Evolutionary conservation across 2,329 filamentous ascomycete genomes (phyloP).

Genomic region (Tolypocladium pustulatum): DNA sequence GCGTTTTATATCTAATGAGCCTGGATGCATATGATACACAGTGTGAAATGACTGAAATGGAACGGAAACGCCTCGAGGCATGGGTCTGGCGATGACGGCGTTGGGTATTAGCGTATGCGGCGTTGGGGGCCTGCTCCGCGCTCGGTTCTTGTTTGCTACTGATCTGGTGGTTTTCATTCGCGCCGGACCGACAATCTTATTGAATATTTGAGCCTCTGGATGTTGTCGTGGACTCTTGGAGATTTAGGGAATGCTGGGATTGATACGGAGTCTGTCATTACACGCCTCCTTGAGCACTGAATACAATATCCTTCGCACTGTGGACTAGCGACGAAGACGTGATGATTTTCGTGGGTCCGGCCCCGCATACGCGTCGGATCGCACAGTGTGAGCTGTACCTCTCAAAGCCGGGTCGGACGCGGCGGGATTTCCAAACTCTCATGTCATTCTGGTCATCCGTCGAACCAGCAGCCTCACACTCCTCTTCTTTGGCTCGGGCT

Average conservation of each 20-base stretch:
- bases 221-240: not conserved
- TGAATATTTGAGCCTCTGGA: not conserved
- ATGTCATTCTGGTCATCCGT: not conserved
- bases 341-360: not conserved
- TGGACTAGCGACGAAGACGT: not conserved
- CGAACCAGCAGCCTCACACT: not conserved
- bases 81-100: not conserved
- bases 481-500: not conserved
- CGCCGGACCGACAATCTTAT: not conserved
- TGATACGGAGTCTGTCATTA: too few species aligned
- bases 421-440: not conserved
- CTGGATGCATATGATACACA: not conserved
- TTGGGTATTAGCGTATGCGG: not conserved
- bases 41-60: not conserved
- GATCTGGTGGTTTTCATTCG: not conserved
- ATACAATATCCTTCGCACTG: not conserved
- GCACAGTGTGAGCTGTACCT: not conserved
- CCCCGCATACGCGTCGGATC: not conserved
- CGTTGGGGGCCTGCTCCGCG: not conserved
- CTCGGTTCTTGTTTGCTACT: not conserved
- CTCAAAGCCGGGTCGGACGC: not conserved
- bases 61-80: not conserved
- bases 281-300: too few species aligned
- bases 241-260: too few species aligned
- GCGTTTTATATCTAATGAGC: not conserved